Evolutionary conservation across 108 stramenopile species (phyloP), one percentile per base, ranked within the genome.

Genomic region (Fragilariopsis cylindrus): DNA sequence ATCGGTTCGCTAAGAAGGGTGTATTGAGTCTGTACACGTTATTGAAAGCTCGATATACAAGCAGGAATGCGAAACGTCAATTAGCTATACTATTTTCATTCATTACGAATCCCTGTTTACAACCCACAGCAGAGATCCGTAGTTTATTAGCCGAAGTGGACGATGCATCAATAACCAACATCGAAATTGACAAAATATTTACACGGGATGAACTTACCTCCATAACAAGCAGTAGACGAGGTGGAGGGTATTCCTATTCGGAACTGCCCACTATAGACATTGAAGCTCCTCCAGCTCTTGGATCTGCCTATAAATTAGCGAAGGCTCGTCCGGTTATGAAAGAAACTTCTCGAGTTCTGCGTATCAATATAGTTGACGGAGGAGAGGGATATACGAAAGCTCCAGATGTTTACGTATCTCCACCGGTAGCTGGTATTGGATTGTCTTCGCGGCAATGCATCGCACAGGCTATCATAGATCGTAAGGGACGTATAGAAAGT

Each of bases 81-180:
- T 87, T 96, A 63, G 91, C 95, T 52, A 86, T 96, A 65, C 81
- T 96, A n/a, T 96, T 96, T 82, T 90, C 91, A 0, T 77, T 96
- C 71, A 88, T 96, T 60, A 78, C 85, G 44, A 60, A 77, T 63
- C 89, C 92, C 19, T 64, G 78, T 50, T 78, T 92, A 30, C 94
- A 95, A 79, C 95, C 95, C 41, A 84, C 87, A 9, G 68, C 76
- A 30, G 91, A 93, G 73, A 96, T 96, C 50, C 70, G 76, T 69
- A 74, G 83, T 43, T 70, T 96, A 18, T 72, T 96, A 50, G 92
- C 91, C 5, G 95, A 96, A 80, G 77, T 87, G 9, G 95, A 96
- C 73, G 89, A 96, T 77, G 91, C 88, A n/a, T 85, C 89, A 21
- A 75, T 96, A 30, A 73, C 82, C 7, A 64, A 75, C 19, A 70